These are phyloP conservation scores for Eucalyptus cloeziana DNA, from an alignment of 345 rosid genomes.

Conservation along the genomic window DNA sequence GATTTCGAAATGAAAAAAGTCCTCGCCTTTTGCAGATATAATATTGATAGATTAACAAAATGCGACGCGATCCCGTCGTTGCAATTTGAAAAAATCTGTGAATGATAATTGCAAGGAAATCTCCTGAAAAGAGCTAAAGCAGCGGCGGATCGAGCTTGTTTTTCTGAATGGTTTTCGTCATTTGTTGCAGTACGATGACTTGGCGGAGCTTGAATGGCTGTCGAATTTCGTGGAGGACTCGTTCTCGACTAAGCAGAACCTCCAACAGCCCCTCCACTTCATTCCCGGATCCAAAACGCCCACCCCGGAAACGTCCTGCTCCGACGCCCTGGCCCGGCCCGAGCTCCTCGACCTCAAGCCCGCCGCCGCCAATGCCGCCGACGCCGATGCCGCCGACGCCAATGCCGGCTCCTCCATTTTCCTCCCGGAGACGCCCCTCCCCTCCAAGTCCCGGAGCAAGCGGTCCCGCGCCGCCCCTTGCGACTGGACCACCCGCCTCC, in stretches of 20 bases:
- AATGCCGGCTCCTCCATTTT: constrained; percentile 5
- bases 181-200: constrained; percentile 39
- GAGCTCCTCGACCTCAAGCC: constrained; percentile 4
- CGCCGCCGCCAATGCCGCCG: background rate
- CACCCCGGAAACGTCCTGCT: constrained; percentile 35
- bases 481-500: constrained; percentile 67
- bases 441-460: constrained; percentile 59
- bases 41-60: background rate
- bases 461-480: constrained; percentile 54
- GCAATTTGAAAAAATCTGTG: background rate
- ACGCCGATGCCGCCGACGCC: background rate
- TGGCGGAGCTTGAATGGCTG: constrained; percentile 78
- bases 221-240: constrained; percentile 77
- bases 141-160: background rate
- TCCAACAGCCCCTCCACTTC: constrained; percentile 24
- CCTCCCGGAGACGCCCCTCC: constrained; percentile 36
- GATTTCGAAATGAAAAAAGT: background rate
- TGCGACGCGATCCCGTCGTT: background rate
- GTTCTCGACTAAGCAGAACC: constrained; percentile 34
- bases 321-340: constrained; percentile 6
- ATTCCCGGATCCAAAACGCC: constrained; percentile 31
- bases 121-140: background rate
- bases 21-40: background rate
- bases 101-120: background rate
- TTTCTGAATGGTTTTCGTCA: background rate